phyloP scores from a whole-genome alignment of 2,329 filamentous ascomycete genomes.

The Aspergillus ustus region DNA sequence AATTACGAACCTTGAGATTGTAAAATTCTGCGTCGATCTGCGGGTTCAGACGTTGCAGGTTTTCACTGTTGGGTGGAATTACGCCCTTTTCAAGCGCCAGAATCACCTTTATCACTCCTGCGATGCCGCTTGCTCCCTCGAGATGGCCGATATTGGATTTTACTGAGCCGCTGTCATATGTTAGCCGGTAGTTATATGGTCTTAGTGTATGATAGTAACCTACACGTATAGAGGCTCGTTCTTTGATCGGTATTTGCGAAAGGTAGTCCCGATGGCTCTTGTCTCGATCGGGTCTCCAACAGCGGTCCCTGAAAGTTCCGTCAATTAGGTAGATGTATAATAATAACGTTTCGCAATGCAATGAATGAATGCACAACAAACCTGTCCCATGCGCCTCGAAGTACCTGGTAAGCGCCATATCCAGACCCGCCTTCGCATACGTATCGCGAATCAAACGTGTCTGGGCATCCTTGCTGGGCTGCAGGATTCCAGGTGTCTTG shows the following conservation, averaged over 20 bases:
- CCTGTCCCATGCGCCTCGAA: slow-evolving; percentile 30
- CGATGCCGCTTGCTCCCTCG: slow-evolving; percentile 51
- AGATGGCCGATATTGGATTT: slow-evolving; percentile 52
- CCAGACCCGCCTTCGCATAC: slow-evolving; percentile 50
- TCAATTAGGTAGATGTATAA: neutral
- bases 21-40: slow-evolving; percentile 17
- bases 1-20: slow-evolving; percentile 27
- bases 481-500: slow-evolving; percentile 19
- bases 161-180: slow-evolving; percentile 25
- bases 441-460: slow-evolving; percentile 49
- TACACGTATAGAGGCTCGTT: slow-evolving; percentile 22
- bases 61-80: slow-evolving; percentile 20
- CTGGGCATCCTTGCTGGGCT: slow-evolving; percentile 26
- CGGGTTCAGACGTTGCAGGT: slow-evolving; percentile 40
- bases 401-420: slow-evolving; percentile 19
- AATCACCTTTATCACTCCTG: slow-evolving; percentile 50
- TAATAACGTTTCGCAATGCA: neutral
- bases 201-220: neutral
- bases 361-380: neutral
- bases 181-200: neutral
- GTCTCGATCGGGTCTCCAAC: slow-evolving; percentile 29
- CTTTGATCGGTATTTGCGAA: neutral
- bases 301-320: slow-evolving; percentile 19
- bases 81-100: slow-evolving; percentile 46
- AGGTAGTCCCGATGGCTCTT: slow-evolving; percentile 1